These are phyloP conservation scores for Calonectria hongkongensis DNA, from an alignment of 2,329 filamentous ascomycete genomes.

Conservation along the genomic window DNA sequence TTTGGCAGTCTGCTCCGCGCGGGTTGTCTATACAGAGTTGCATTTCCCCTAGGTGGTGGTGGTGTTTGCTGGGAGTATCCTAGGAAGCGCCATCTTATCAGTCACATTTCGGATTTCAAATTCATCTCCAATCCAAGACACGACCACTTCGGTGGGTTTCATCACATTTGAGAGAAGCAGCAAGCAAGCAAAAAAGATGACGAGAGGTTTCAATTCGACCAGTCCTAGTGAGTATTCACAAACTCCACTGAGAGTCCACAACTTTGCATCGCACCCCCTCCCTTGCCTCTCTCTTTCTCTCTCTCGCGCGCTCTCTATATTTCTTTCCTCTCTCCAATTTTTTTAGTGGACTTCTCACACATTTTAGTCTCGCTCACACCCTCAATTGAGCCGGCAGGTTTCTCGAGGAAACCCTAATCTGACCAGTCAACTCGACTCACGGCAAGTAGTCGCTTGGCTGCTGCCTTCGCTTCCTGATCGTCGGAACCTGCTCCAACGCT, in stretches of 20 bases:
- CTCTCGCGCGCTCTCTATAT: neutral
- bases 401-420: conserved; percentile 20
- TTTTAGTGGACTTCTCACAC: neutral
- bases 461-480: conserved; percentile 16
- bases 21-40: neutral
- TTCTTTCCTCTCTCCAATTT: neutral
- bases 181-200: neutral
- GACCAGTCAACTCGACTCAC: conserved; percentile 3
- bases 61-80: neutral
- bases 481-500: neutral
- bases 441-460: conserved; percentile 10
- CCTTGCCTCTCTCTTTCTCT: neutral
- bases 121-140: conserved; percentile 28
- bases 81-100: conserved; percentile 3
- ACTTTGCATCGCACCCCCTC: neutral
- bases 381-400: conserved; percentile 4
- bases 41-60: neutral
- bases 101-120: conserved; percentile 24
- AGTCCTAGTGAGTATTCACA: conserved; percentile 12
- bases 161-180: neutral
- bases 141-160: neutral
- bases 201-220: conserved; percentile 5
- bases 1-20: conserved; percentile 16
- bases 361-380: neutral
- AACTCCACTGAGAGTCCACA: conserved; percentile 9